A percentile compares a stretch with the other conserved stretches of the same genome.
Conservation (phyloP, 148 eudicot genomes). For the Rhododendron simsii region DNA sequence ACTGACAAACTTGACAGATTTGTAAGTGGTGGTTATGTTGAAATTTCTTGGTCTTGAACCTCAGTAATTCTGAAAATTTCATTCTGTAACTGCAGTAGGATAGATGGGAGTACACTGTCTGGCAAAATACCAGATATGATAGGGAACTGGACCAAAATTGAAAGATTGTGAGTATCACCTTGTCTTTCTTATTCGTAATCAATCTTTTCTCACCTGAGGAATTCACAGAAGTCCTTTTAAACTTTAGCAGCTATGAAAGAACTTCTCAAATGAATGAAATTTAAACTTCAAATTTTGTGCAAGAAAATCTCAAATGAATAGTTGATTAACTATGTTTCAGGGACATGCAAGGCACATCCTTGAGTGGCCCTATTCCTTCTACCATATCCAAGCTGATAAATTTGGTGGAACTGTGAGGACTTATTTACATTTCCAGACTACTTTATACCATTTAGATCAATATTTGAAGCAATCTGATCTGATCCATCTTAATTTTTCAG, state of each 20-base stretch:
- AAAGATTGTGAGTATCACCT: slow-evolving; percentile 45
- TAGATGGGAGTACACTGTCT: slow-evolving; percentile 59
- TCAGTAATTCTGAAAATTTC: neutral
- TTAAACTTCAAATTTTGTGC: neutral
- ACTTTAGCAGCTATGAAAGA: neutral
- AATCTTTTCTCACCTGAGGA: neutral
- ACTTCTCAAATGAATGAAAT: neutral
- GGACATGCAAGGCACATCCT: slow-evolving; percentile 68
- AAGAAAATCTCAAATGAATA: neutral
- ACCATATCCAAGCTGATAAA: slow-evolving; percentile 44
- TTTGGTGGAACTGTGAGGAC: slow-evolving; percentile 51
- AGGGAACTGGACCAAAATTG: slow-evolving; percentile 60
- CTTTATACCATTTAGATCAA: neutral
- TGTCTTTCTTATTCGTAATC: neutral
- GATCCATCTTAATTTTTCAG: slow-evolving; percentile 32
- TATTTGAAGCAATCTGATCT: slow-evolving; percentile 4
- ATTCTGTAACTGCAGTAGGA: slow-evolving; percentile 49
- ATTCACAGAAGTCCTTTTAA: neutral
- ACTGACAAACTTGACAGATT: slow-evolving; percentile 53
- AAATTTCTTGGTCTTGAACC: neutral
- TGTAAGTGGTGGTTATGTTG: slow-evolving; percentile 38
- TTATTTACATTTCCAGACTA: neutral
- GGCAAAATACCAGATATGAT: slow-evolving; percentile 80
- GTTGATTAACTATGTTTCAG: slow-evolving; percentile 28
- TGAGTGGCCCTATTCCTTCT: slow-evolving; percentile 85